Base-by-base conservation (phyloP, 2,329 filamentous ascomycete genomes). In the Ambrosiella xylebori region DNA sequence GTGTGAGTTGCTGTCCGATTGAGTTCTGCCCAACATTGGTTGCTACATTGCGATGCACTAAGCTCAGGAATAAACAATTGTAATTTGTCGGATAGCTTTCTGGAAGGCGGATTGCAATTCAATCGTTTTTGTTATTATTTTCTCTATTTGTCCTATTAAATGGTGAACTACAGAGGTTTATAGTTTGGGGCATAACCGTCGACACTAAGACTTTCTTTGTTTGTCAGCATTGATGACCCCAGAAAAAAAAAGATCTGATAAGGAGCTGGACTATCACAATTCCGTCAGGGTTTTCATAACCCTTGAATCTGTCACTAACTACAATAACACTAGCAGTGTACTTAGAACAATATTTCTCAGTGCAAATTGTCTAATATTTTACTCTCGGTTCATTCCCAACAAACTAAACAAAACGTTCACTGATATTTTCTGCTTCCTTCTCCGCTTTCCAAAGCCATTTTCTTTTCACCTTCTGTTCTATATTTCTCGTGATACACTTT, bases 211-310 rank as follows among this genome's bases (percentile, higher is more conserved):
- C 40, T n/a, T 41, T 41, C 40, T 2, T 54, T 39, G 45, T n/a
- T 49, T 49, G 19, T 51, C 19, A 3, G 19, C 27, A 11, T 37
- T 15, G 37, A 53, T 15, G 37, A 1, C 51, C 27, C 37, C 12
- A 41, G 13, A 44, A 27, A 54, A 39, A 39, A 54, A 54, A 54
- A 44, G 52, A 54, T 54, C 52, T 54, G 52, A 54, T 54, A 54
- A 54, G 52, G 17, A 51, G 4, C 13, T 51, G 45, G 12, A 51
- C 47, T 51, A 51, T 51, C 47, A 15, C 7, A 15, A 51, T 5
- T 41, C 19, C 15, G 17, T 41, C 52, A 19, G 15, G 38, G 52
- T 38, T 27, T 13, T 3, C 1, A 44, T 41, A 41, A 54, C 37
- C 52, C 52, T 41, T 41, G 9, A 2, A 3, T 7, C 19, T 54